phyloP scores from a whole-genome alignment of 306 rosid species.

The Hippophae tibetana region DNA sequence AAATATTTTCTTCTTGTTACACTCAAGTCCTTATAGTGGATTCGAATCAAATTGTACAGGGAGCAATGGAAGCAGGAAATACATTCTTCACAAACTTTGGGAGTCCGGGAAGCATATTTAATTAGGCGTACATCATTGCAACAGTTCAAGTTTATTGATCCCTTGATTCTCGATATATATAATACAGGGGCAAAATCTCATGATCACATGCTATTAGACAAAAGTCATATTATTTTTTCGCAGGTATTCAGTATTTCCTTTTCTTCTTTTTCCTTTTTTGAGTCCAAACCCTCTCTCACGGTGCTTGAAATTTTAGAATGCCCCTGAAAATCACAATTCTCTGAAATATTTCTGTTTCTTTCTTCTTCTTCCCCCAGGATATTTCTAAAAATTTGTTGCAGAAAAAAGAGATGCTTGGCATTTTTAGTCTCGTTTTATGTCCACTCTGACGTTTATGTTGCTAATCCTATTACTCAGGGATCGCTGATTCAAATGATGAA shows the following conservation, averaged over 20 bases:
- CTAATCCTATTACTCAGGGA: constrained; percentile 41
- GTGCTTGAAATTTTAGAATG: background rate
- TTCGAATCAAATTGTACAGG: constrained; percentile 20
- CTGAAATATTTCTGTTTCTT: background rate
- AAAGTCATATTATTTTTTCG: constrained; percentile 25
- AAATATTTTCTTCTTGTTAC: too few relatives aligned
- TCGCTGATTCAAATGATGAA: constrained; percentile 26
- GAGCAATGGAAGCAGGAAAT: constrained; percentile 41
- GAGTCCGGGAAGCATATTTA: constrained; percentile 49
- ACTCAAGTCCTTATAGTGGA: background rate
- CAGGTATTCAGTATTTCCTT: constrained; percentile 26
- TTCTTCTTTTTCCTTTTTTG: background rate
- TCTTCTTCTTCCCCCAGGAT: background rate
- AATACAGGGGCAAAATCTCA: constrained; percentile 13
- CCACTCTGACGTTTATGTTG: constrained; percentile 9
- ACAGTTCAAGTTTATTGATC: constrained; percentile 58
- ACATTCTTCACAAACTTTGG: constrained; percentile 20
- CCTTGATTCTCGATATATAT: constrained; percentile 14
- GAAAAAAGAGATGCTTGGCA: background rate
- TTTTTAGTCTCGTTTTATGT: constrained; percentile 1
- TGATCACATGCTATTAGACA: constrained; percentile 32
- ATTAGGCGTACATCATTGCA: constrained; percentile 32
- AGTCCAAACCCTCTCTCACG: too few relatives aligned
- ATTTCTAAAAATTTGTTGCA: background rate
- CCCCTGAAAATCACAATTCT: too few relatives aligned